Percentiles rank a stretch among this genome's conserved stretches.
Conservation (phyloP, 2,329 filamentous ascomycete genomes). For the Colletotrichum incanum region DNA sequence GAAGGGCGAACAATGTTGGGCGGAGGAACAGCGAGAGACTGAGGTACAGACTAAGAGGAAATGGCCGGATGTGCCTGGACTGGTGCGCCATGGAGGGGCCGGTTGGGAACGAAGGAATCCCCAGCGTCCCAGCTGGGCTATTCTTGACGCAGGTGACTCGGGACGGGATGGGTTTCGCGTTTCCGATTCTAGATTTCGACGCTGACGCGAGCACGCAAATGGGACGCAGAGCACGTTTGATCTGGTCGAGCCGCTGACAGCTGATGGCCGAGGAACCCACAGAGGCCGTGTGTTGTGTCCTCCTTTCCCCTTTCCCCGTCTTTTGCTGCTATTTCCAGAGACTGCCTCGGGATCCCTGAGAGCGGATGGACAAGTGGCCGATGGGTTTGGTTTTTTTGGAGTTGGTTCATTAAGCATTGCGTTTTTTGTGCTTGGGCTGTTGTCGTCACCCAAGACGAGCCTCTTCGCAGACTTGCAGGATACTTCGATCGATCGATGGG, state of each 20-base stretch:
- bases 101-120: slow-evolving; percentile 22
- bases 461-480: slow-evolving; percentile 11
- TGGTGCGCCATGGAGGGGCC: slow-evolving; percentile 18
- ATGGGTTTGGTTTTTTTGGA: background rate
- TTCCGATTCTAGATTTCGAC: slow-evolving; percentile 43
- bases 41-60: background rate
- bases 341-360: slow-evolving; percentile 27
- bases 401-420: background rate
- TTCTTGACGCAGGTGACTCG: slow-evolving; percentile 40
- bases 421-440: background rate
- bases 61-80: slow-evolving; percentile 21
- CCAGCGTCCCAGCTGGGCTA: slow-evolving; percentile 16
- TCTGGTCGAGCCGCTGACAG: slow-evolving; percentile 30
- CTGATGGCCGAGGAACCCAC: slow-evolving; percentile 38
- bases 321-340: slow-evolving; percentile 39
- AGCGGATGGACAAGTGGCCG: slow-evolving; percentile 20
- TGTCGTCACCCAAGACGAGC: slow-evolving; percentile 14
- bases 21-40: background rate
- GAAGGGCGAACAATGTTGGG: background rate
- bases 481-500: slow-evolving; percentile 38
- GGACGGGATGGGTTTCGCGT: slow-evolving; percentile 42
- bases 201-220: slow-evolving; percentile 41
- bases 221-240: slow-evolving; percentile 42
- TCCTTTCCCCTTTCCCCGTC: slow-evolving; percentile 12
- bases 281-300: slow-evolving; percentile 20